Evolutionary conservation across 2,329 filamentous ascomycete species (phyloP).

Genomic region (Xylaria sp.): DNA sequence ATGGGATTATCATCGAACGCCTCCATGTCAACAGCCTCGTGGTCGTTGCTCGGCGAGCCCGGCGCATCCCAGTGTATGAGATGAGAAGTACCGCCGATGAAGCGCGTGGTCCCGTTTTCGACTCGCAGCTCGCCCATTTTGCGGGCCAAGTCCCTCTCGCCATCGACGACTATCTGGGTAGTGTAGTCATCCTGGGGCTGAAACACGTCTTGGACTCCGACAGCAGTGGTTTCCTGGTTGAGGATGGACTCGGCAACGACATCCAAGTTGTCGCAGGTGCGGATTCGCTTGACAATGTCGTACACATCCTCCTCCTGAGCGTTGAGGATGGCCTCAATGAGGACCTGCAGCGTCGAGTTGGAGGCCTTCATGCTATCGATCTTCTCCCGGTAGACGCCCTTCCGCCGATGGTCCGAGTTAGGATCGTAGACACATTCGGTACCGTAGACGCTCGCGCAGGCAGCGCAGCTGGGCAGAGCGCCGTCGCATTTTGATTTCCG

Average conservation of each 20-base stretch:
- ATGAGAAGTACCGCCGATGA: constrained; percentile 94
- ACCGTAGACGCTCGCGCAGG: constrained; percentile 93
- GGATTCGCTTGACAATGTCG: constrained; percentile 84
- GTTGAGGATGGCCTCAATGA: constrained; percentile 92
- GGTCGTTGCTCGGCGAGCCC: constrained; percentile 54
- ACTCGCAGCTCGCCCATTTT: constrained; percentile 93
- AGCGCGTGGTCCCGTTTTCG: constrained; percentile 87
- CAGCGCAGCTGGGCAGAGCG: constrained; percentile 88
- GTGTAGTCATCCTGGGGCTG: constrained; percentile 57
- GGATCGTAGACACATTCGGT: constrained; percentile 95
- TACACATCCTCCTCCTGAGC: constrained; percentile 87
- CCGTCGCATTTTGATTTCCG: constrained; percentile 93
- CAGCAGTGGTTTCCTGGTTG: constrained; percentile 54
- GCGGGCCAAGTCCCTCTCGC: constrained; percentile 84
- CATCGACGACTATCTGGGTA: constrained; percentile 58
- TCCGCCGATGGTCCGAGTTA: constrained; percentile 93
- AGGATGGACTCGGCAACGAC: constrained; percentile 64
- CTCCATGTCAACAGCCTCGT: constrained; percentile 60
- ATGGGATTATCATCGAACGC: constrained; percentile 73
- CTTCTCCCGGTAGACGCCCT: constrained; percentile 96
- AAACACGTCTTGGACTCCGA: constrained; percentile 53
- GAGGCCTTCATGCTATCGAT: constrained; percentile 87
- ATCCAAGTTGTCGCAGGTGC: constrained; percentile 80
- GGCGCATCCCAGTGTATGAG: constrained; percentile 80
- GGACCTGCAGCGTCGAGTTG: constrained; percentile 88